Conservation (phyloP, 2,329 filamentous ascomycete genomes). For the Nemania abortiva region DNA sequence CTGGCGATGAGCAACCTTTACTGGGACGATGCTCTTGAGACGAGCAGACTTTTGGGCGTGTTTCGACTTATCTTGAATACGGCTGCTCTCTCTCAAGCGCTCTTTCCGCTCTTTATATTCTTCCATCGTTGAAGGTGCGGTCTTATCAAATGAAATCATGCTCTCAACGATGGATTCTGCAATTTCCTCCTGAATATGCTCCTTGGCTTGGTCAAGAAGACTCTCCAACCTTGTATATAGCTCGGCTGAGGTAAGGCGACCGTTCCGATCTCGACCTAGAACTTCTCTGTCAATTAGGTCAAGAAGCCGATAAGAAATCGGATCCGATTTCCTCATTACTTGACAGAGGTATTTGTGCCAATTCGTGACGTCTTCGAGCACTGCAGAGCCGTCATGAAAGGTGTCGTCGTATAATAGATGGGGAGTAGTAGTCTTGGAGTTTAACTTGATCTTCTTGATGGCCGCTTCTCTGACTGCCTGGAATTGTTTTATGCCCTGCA, state of each 20-base stretch:
- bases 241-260: too few species aligned
- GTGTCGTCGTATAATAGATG: slow-evolving; percentile 22
- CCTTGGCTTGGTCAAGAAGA: slow-evolving; percentile 3
- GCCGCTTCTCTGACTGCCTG: slow-evolving; percentile 11
- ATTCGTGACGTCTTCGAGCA: slow-evolving; percentile 34
- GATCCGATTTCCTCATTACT: slow-evolving; percentile 29
- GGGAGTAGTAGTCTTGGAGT: background rate
- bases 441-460: slow-evolving; percentile 7
- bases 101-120: slow-evolving; percentile 9
- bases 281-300: slow-evolving; percentile 35
- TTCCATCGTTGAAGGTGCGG: slow-evolving; percentile 16
- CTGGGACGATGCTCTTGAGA: slow-evolving; percentile 11
- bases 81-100: background rate
- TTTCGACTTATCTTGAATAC: slow-evolving; percentile 6
- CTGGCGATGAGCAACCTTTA: slow-evolving; percentile 23
- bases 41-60: slow-evolving; percentile 18
- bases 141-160: slow-evolving; percentile 20
- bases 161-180: slow-evolving; percentile 17
- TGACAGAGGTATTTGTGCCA: slow-evolving; percentile 34
- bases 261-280: slow-evolving; percentile 15
- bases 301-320: slow-evolving; percentile 30
- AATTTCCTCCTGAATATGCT: slow-evolving; percentile 14
- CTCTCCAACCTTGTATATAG: too few species aligned
- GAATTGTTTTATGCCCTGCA: slow-evolving; percentile 31
- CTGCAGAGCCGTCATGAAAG: slow-evolving; percentile 34